These are phyloP conservation scores for Magnusiomyces suaveolens DNA, from an alignment of 1,139 yeast species.

Conservation along the genomic window DNA sequence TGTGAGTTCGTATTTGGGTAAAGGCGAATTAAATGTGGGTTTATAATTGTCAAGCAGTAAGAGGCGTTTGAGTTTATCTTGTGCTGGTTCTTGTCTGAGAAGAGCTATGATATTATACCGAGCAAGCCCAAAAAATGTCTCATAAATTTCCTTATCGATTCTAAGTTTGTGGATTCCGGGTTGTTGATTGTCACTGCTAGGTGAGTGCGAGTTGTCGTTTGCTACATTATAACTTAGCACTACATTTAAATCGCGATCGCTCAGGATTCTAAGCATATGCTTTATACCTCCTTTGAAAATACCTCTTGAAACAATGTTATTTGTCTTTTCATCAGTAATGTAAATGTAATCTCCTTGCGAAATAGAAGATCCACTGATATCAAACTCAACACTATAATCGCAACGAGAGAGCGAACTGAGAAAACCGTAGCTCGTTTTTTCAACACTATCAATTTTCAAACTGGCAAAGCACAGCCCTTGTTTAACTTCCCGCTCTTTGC, in stretches of 20 bases:
- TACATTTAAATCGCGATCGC: not conserved
- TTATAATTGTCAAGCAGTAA: not conserved
- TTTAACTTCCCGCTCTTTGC: conserved; percentile 49
- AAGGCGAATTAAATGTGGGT: conserved; percentile 8
- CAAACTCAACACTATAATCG: conserved; percentile 12
- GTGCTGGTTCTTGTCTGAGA: not conserved
- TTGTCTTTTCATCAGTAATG: conserved; percentile 73
- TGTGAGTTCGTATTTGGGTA: conserved; percentile 7
- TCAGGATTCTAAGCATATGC: not conserved
- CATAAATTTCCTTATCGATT: not conserved
- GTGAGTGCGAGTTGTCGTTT: not conserved
- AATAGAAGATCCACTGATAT: conserved; percentile 21
- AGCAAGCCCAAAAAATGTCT: not conserved
- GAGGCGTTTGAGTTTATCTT: not conserved
- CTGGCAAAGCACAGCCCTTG: conserved; percentile 48
- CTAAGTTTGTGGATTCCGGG: not conserved
- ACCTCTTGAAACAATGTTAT: conserved; percentile 33
- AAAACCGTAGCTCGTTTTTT: conserved; percentile 5
- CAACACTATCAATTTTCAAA: conserved; percentile 3
- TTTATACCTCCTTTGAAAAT: not conserved
- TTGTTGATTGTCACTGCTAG: not conserved
- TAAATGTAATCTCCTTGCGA: conserved; percentile 38
- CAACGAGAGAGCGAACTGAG: conserved; percentile 16
- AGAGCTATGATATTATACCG: conserved; percentile 2
- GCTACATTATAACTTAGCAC: not conserved